phyloP scores from a whole-genome alignment of 225 moss, liverwort and hornwort species.

The Pseudoscleropodium purum region DNA sequence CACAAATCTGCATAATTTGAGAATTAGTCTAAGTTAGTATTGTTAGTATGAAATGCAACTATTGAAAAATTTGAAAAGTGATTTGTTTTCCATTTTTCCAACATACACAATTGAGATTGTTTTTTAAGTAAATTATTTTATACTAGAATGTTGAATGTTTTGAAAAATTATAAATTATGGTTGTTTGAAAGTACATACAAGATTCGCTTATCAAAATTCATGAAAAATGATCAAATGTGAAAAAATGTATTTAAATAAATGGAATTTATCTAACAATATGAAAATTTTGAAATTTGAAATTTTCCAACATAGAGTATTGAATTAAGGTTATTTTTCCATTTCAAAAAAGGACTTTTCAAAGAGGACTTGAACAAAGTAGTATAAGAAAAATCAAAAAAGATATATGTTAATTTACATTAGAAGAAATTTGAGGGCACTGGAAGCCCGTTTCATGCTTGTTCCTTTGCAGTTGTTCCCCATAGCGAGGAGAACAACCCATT shows the following conservation, averaged over 20 bases:
- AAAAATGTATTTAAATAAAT: background rate
- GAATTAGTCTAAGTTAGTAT: background rate
- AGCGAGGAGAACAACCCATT: too few species aligned
- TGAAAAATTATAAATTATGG: background rate
- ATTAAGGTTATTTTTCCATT: background rate
- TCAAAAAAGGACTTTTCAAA: background rate
- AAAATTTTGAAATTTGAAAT: too few species aligned
- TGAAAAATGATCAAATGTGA: background rate
- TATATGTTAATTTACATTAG: too few species aligned
- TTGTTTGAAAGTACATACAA: background rate
- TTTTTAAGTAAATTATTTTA: background rate
- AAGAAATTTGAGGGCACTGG: too few species aligned
- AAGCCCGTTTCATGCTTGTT: too few species aligned
- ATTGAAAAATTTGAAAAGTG: background rate
- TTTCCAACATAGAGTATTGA: too few species aligned
- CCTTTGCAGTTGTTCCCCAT: too few species aligned
- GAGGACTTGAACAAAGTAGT: accelerated
- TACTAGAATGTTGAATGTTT: background rate
- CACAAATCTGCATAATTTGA: accelerated
- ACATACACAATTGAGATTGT: accelerated
- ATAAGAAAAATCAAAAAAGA: background rate
- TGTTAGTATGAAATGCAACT: accelerated
- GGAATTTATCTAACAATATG: too few species aligned
- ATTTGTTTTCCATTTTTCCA: background rate
- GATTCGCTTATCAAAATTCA: background rate